phyloP scores from a whole-genome alignment of 129 eudicot species.

The Flaveria bidentis region DNA sequence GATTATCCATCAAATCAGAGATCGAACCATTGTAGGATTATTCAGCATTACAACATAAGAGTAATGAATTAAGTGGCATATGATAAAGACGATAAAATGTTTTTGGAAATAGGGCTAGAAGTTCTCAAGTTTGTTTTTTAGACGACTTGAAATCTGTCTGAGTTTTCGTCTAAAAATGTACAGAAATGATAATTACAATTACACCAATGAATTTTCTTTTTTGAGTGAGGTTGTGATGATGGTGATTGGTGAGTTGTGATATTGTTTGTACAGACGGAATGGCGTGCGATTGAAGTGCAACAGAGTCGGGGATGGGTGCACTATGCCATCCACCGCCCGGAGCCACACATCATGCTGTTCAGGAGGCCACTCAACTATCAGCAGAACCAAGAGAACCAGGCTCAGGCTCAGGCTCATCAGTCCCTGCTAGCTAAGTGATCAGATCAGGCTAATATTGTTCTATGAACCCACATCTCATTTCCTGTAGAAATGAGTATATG shows the following conservation, averaged over 20 bases:
- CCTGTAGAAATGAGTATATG: constrained; percentile 36
- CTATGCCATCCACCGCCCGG: constrained; percentile 92
- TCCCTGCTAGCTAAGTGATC: constrained; percentile 49
- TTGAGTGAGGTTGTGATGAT: background rate
- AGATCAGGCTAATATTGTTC: constrained; percentile 9
- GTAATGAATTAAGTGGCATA: background rate
- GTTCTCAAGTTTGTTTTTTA: no score
- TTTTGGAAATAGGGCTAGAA: no score
- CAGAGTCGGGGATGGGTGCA: constrained; percentile 99
- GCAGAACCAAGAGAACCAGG: constrained; percentile 79
- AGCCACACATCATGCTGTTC: constrained; percentile 98
- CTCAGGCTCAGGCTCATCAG: constrained; percentile 43
- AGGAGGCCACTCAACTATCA: constrained; percentile 94
- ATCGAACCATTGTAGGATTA: background rate
- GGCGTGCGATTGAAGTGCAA: constrained; percentile 98
- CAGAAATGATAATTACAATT: background rate
- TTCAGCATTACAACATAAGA: background rate
- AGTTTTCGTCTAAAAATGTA: background rate
- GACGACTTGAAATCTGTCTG: background rate
- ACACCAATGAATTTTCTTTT: background rate
- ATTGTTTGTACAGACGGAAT: constrained; percentile 56
- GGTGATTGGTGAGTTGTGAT: background rate
- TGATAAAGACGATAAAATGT: background rate
- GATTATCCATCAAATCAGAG: background rate
- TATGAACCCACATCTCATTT: constrained; percentile 29